Evolutionary conservation across 768 basidiomycete species (phyloP), one percentile per base, ranked within the genome.

Genomic region (Boletus rufocinnamomeus): DNA sequence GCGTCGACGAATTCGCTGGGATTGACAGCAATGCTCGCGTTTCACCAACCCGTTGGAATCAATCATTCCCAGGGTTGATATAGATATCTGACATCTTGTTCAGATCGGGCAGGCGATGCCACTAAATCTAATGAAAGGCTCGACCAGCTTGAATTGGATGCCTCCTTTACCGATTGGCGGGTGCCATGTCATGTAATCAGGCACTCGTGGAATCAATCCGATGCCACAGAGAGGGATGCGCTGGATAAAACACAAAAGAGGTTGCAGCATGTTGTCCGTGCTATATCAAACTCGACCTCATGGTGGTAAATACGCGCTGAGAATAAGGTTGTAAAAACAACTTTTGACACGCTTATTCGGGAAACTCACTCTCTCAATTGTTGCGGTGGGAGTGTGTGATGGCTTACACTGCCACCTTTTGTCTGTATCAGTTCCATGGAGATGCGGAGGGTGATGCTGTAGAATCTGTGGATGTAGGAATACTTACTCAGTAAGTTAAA

Each of bases 21-120:
- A n/a, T 54, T 61, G 54, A 47, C 58, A 60, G 46, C 46, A 21
- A 19, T 16, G 55, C 21, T 54, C 38, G 35, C 23, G 58, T 64
- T 64, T 67, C 48, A 49, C 21, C n/a, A 25, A 6, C 30, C 37
- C 37, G 32, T 34, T 38, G 28, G 35, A 40, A 40, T n/a, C n/a
- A n/a, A n/a, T 52, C 38, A 9, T 41, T 44, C 37, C 55, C n/a
- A 56, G 23, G 25, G 25, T 32, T 19, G 34, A 27, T n/a, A n/a
- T n/a, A n/a, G n/a, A n/a, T 21, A 14, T 54, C 38, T 49, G 34
- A 27, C 21, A 25, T 28, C 43, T 50, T 35, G 25, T 19, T 44
- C 40, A 32, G 55, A 59, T 59, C 52, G 35, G n/a, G 25, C 30
- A 57, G 23, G 37, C 9, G 46, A 57, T 44, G 40, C 16, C 27